Base-by-base conservation (phyloP, 495 filamentous ascomycete species). In the Margaritispora aquatica region DNA sequence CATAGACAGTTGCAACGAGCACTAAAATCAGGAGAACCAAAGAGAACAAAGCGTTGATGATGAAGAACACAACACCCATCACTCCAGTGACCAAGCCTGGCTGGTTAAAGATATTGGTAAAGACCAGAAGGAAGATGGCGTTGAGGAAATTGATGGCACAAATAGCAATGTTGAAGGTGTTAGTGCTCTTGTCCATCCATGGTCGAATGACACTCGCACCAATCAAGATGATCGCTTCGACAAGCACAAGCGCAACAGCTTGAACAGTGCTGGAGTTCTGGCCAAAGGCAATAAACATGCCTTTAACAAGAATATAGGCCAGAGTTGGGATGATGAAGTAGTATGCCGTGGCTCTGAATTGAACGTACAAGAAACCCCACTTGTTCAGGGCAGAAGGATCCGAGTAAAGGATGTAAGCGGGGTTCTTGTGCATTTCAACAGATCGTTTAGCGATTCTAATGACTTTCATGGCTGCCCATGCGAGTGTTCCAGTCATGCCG, bases 161-260 rank as follows among this genome's bases (percentile, higher is more conserved):
- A 67, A 98, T 97, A 55, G 92, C 79, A 63, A 98, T 96, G 76
- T 97, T 97, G 81, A 95, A 96, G 51, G 86, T 83, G 70, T 98
- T 98, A 59, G 93, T 97, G 75, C 92, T 94, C 83, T 96, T 97
- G 78, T 98, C 94, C 94, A 98, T 97, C 85, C 91, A 98, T 7
- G 94, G 94, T 41, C 90, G 85, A 65, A 96, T 75, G 47, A 96
- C 84, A 61, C 83, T 88, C 31, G 90, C 85, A 26, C 70, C 82
- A 65, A 97, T 87, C 62, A 98, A 78, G 65, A 89, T 86, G 26
- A 67, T 83, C 0, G 88, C 88, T 75, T 98, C 94, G 60, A 97
- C 85, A 41, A 98, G 72, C 50, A 97, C 79, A 59, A 97, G 74
- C 1, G 86, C 89, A 49, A 97, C 80, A 8, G 93, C 92, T 69